These are phyloP conservation scores for Solanum microdontum DNA, from an alignment of 257 asterid genomes.

Conservation along the genomic window DNA sequence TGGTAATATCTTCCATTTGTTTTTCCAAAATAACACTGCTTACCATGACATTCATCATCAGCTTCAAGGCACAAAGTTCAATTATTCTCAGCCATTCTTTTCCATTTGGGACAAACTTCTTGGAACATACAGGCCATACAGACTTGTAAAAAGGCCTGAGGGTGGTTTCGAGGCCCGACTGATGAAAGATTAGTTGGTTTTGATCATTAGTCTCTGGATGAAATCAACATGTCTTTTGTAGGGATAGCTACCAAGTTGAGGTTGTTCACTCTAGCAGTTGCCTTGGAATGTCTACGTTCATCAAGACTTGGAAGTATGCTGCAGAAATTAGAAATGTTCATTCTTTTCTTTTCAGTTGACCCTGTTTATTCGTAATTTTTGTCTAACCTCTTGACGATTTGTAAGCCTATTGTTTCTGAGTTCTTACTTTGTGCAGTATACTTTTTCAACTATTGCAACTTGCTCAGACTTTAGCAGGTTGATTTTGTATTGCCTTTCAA, in stretches of 20 bases:
- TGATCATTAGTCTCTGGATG: neutral
- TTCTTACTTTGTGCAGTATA: conserved; percentile 16
- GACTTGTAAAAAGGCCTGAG: conserved; percentile 49
- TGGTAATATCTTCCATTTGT: conserved; percentile 64
- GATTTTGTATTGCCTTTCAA: conserved; percentile 3
- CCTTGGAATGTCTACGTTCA: conserved; percentile 17
- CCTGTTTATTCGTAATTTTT: conserved; percentile 2
- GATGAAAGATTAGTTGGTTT: conserved; percentile 32
- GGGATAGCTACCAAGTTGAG: conserved; percentile 8
- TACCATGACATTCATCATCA: conserved; percentile 92
- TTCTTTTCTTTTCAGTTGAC: conserved; percentile 11
- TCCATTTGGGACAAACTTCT: conserved; percentile 83
- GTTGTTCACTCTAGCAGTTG: conserved; percentile 10
- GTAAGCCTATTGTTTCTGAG: conserved; percentile 4
- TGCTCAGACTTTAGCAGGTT: conserved; percentile 11
- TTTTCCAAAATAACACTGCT: conserved; percentile 68
- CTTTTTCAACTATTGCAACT: conserved; percentile 1
- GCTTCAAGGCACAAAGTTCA: conserved; percentile 70
- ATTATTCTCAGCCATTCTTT: conserved; percentile 85
- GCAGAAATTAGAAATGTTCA: conserved; percentile 4
- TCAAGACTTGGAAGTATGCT: conserved; percentile 13
- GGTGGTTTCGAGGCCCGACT: conserved; percentile 86
- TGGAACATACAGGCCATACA: conserved; percentile 61
- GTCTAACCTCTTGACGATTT: conserved; percentile 14
- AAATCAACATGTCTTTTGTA: conserved; percentile 1